Evolutionary conservation across 2,329 filamentous ascomycete genomes (phyloP), one percentile per base, ranked within the genome.

Genomic region (Pseudogymnoascus sp.): DNA sequence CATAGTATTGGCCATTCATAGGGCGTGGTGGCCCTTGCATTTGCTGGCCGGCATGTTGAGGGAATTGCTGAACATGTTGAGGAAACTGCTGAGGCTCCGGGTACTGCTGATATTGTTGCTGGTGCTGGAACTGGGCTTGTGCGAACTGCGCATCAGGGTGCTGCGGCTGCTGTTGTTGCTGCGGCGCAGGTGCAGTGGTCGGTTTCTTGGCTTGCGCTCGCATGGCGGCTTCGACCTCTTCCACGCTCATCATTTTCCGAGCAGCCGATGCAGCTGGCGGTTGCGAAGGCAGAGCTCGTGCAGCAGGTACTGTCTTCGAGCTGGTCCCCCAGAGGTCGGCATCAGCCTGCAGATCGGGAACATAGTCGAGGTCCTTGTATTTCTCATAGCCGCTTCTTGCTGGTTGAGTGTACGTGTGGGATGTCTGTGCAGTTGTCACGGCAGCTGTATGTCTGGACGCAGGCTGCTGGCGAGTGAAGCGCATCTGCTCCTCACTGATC

Each of bases 171-270:
- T 65, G 65, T 16, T 60, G 67, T 14, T 75, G 75, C 11, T 72
- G 69, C 26, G 65, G 68, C 37, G 63, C 59, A 18, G 61, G 74
- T 5, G 69, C 71, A 16, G 75, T 68, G 6, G 77, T 70, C 10
- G 79, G 77, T 66, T 81, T 81, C 70, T 84, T 83, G 34, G 84
- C 77, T 69, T 93, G 88, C 36, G 84, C 81, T 65, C 90, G 86
- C 88, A 99, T 93, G 67, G 91, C 87, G 62, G 93, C 93, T 77
- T 99, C 95, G 18, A 99, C 93, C 78, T 99, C 95, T 74, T 97
- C 95, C 71, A 99, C 76, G 71, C 91, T 97, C 89, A 99, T 87
- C 77, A 97, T 88, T 79, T 93, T 97, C 71, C 86, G 86, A 45
- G 81, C 70, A 4, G 76, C 68, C 7, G 71, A 71, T 39, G 74